Base-by-base conservation (phyloP, 176 grass and related monocot genomes). In the Metroxylon sagu region DNA sequence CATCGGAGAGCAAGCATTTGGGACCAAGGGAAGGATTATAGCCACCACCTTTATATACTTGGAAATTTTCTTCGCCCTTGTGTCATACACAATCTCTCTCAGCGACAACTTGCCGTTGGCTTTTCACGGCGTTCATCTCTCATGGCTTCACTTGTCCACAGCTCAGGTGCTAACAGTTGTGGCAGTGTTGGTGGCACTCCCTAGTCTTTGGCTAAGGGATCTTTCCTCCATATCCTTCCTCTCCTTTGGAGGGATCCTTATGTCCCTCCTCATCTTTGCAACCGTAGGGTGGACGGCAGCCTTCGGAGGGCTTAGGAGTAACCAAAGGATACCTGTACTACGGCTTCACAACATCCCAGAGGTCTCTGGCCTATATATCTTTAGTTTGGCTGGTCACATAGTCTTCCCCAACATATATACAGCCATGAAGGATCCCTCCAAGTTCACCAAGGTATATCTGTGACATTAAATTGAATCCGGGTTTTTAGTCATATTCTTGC, bases 11-110 rank as follows among this genome's bases (percentile, higher is more conserved):
- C 53, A 29, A 26, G 84, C 84, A 49, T 93, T 93, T 50, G 89
- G 89, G 10, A 27, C 57, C 54, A 78, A 66, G 16, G 89, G 89
- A 12, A 57, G 84, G 48, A 57, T 70, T 30, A 14, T 87, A 4
- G 62, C 84, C 25, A 78, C 89, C 3, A 62, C 74, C 18, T 82
- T 94, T 74, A 84, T 88, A 21, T 94, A 88, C 77, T 19, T 84
- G 14, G 89, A 94, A 78, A 94, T 93, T 49, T 87, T 93, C 73
- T 78, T 93, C 14, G 83, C 83, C 3, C 83, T 93, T 0, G 88
- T 93, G n/a, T 84, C 88, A 14, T 93, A 93, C 74, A 93, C 83
- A 65, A 87, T 87, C 52, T 87, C 88, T 49, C 88, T 93, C 65
- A 84, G 74, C 73, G 88, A 93, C 62, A 93, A 87, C 80, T 54